Evolutionary conservation across 805 yeast genomes (phyloP).

Genomic region (Nadsonia fulvescens): DNA sequence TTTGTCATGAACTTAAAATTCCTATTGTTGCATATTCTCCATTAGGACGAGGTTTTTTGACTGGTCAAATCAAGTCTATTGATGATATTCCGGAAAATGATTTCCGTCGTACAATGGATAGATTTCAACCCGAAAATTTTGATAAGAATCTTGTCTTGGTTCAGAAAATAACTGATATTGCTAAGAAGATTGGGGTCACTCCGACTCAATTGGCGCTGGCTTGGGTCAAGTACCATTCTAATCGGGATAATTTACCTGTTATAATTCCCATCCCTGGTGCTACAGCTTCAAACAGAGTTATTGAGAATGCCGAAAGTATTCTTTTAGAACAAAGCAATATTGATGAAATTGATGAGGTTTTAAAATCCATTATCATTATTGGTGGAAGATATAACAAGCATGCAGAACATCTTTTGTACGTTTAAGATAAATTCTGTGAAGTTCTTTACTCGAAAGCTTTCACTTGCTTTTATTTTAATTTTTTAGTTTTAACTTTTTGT

Average conservation of each 20-base stretch:
- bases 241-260: constrained; percentile 25
- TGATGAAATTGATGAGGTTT: constrained; percentile 28
- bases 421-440: too few relatives aligned
- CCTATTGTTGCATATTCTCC: constrained; percentile 75
- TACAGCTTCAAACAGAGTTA: constrained; percentile 37
- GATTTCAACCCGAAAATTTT: constrained; percentile 41
- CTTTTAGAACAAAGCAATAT: constrained; percentile 41
- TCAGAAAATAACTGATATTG: constrained; percentile 30
- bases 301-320: constrained; percentile 32
- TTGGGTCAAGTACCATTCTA: constrained; percentile 33
- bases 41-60: constrained; percentile 57
- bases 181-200: constrained; percentile 28
- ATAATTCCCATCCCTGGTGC: constrained; percentile 74
- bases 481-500: too few relatives aligned
- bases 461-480: too few relatives aligned
- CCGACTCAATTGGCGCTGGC: constrained; percentile 57
- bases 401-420: too few relatives aligned
- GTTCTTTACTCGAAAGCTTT: too few relatives aligned
- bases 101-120: constrained; percentile 30
- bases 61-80: constrained; percentile 35
- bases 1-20: constrained; percentile 37
- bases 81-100: constrained; percentile 40
- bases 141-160: constrained; percentile 33
- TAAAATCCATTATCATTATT: constrained; percentile 25
- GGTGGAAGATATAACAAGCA: too few relatives aligned